Base-by-base conservation (phyloP, 1,139 yeast genomes). In the Wickerhamomyces sp. region DNA sequence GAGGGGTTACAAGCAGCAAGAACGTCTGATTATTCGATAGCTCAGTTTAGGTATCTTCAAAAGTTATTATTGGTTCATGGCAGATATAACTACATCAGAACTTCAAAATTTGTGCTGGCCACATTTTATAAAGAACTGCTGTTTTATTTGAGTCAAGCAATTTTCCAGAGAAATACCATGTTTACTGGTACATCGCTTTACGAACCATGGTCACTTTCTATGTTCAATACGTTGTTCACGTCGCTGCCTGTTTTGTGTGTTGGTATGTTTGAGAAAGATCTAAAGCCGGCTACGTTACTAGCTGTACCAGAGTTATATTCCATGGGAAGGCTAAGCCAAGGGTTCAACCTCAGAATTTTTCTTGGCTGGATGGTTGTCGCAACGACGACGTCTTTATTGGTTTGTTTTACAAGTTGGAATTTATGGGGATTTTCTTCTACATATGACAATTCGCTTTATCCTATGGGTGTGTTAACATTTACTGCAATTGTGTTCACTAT, bases 1-100 rank as follows among this genome's bases (percentile, higher is more conserved):
- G 98, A 92, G 65, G 98, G 98, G 2, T 65, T 92, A 35, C 98
- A 92, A 58, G 98, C 98, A 0, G 96, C 98, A 0, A 70, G 98
- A 51, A 76, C 96, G 0, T 83, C 97, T 0, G 99, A 92, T 62
- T 94, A 88, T 59, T 84, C 98, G 1, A 86, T 92, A 59, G 98
- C 96, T 0, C 98, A 92, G 61, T 92, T 92, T 64, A 70, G 96
- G 44, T 92, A 76, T 58, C 64, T 92, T 44, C 68, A 86, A 40
- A 92, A 94, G 61, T 65, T 92, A 39, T 68, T 92, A 33, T 70
- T 92, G 38, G 98, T 94, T 9, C 96, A 94, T 65, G 99, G 99
- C 3, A 74, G 97, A 24, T 92, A 95, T 72, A 92, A 92, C 59
- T 94, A 94, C 58, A 78, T 89, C 45, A 71, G 99, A 45, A 89